phyloP scores from a whole-genome alignment of 805 yeast species.

The Candida ponderosae region DNA sequence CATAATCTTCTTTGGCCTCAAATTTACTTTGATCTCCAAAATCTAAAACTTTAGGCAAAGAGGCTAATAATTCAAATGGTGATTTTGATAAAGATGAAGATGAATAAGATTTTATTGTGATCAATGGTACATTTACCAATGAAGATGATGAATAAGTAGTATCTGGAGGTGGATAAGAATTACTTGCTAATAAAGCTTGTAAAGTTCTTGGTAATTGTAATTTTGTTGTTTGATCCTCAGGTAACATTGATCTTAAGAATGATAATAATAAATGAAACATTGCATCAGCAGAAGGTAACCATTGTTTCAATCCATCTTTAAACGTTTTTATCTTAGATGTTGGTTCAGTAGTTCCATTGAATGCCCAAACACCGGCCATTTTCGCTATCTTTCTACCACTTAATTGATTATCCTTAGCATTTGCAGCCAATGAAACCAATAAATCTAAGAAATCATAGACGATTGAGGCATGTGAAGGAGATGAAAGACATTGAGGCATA shows the following conservation, averaged over 20 bases:
- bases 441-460: conserved; percentile 84
- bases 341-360: conserved; percentile 32
- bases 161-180: conserved; percentile 68
- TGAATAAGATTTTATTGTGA: conserved; percentile 46
- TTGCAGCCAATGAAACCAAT: conserved; percentile 67
- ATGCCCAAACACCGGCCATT: conserved; percentile 88
- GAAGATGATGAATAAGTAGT: conserved; percentile 26
- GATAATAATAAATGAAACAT: conserved; percentile 73
- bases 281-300: conserved; percentile 82
- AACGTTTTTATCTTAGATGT: conserved; percentile 26
- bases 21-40: conserved; percentile 67
- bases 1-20: conserved; percentile 70
- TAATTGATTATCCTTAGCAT: conserved; percentile 69
- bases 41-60: conserved; percentile 49
- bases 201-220: conserved; percentile 57
- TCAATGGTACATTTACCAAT: conserved; percentile 52
- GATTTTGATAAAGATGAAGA: conserved; percentile 30
- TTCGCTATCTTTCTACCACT: conserved; percentile 75
- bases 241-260: conserved; percentile 71
- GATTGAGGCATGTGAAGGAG: conserved; percentile 85
- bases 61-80: conserved; percentile 52
- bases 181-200: conserved; percentile 55
- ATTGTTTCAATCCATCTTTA: conserved; percentile 62
- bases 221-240: conserved; percentile 49
- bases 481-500: conserved; percentile 77